These are phyloP conservation scores for Trichoderma simmonsii DNA, from an alignment of 2,329 filamentous ascomycete genomes.

Conservation along the genomic window DNA sequence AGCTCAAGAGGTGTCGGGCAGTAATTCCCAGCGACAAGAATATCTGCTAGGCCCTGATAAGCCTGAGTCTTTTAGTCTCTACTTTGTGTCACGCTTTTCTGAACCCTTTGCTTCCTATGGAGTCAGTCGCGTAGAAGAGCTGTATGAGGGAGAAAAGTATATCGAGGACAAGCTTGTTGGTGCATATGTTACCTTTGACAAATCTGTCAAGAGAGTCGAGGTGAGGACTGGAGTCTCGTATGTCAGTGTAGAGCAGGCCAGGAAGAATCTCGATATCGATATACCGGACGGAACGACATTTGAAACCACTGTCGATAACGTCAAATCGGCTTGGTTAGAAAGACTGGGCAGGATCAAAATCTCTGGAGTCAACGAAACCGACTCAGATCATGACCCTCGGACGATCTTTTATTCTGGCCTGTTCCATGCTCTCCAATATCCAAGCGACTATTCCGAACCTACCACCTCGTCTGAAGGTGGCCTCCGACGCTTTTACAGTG, in stretches of 20 bases:
- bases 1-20: slow-evolving; percentile 39
- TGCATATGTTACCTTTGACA: slow-evolving; percentile 40
- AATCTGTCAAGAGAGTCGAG: slow-evolving; percentile 34
- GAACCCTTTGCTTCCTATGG: slow-evolving; percentile 39
- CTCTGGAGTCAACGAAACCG: slow-evolving; percentile 41
- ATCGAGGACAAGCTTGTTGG: slow-evolving; percentile 37
- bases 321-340: slow-evolving; percentile 44
- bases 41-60: slow-evolving; percentile 43
- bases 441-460: slow-evolving; percentile 46
- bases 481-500: slow-evolving; percentile 40
- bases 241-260: slow-evolving; percentile 45
- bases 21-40: slow-evolving; percentile 46
- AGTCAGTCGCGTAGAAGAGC: slow-evolving; percentile 30
- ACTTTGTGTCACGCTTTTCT: slow-evolving; percentile 47
- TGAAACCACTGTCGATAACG: slow-evolving; percentile 37
- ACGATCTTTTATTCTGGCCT: slow-evolving; percentile 46
- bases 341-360: slow-evolving; percentile 43
- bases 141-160: slow-evolving; percentile 23
- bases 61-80: slow-evolving; percentile 40
- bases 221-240: slow-evolving; percentile 47
- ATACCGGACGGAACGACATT: slow-evolving; percentile 36
- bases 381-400: slow-evolving; percentile 39
- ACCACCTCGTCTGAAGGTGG: slow-evolving; percentile 23
- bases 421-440: slow-evolving; percentile 47
- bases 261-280: slow-evolving; percentile 44